Conservation (phyloP, 257 asterid genomes). For the Salvia splendens region DNA sequence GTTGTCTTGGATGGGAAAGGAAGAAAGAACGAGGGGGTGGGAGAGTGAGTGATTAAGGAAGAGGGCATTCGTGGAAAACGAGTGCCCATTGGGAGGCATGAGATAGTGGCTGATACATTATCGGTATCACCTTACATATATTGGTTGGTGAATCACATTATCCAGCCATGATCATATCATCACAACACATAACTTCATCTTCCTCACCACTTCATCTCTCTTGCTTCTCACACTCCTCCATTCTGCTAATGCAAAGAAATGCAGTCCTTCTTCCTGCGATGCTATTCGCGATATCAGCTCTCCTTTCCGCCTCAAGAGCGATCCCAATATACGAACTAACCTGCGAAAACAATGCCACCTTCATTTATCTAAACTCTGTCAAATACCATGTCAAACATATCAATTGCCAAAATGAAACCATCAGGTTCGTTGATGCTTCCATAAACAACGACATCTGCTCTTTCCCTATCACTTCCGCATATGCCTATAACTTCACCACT, state of each 20-base stretch:
- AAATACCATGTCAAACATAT: constrained; percentile 34
- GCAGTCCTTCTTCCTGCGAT: constrained; percentile 45
- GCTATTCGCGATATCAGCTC: constrained; percentile 32
- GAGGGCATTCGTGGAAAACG: too few relatives aligned
- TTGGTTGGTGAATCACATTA: too few relatives aligned
- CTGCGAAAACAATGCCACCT: constrained; percentile 34
- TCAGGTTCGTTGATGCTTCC: constrained; percentile 36
- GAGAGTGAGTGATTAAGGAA: too few relatives aligned
- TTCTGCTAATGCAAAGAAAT: not conserved
- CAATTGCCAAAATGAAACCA: constrained; percentile 28
- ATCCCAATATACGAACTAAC: constrained; percentile 41
- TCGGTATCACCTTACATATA: too few relatives aligned
- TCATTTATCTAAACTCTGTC: constrained; percentile 17
- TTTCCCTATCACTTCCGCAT: not conserved
- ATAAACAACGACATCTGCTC: constrained; percentile 24
- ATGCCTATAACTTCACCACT: not conserved
- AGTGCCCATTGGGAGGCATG: too few relatives aligned
- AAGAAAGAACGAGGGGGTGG: too few relatives aligned
- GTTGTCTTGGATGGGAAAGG: too few relatives aligned
- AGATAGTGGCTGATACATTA: too few relatives aligned
- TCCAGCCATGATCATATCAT: too few relatives aligned
- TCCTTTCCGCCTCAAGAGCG: constrained; percentile 47
- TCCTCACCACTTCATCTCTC: not conserved
- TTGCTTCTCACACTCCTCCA: not conserved
- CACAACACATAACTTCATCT: not conserved